phyloP scores from a whole-genome alignment of 306 rosid genomes.

The Casuarina glauca region DNA sequence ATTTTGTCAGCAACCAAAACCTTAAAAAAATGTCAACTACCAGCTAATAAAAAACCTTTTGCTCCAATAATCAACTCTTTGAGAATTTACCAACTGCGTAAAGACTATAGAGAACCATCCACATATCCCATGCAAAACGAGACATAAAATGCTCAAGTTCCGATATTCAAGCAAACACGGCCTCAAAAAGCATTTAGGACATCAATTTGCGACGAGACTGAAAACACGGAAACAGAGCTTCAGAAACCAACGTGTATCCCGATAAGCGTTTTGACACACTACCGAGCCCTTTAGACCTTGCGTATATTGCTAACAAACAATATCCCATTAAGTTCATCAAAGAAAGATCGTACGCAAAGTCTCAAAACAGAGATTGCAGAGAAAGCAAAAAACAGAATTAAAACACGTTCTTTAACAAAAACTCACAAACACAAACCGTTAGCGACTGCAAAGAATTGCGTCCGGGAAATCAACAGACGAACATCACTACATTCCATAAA shows the following conservation, averaged over 20 bases:
- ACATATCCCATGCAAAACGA: not conserved
- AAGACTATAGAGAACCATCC: not conserved
- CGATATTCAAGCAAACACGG: not conserved
- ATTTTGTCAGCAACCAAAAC: not conserved
- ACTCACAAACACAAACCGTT: not conserved
- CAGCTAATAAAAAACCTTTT: not conserved
- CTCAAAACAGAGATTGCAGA: too few species aligned
- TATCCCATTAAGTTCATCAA: too few species aligned
- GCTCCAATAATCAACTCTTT: not conserved
- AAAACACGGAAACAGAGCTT: too few species aligned
- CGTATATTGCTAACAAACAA: too few species aligned
- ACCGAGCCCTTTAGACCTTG: too few species aligned
- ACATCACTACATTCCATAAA: not conserved
- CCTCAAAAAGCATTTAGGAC: not conserved
- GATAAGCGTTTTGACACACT: too few species aligned
- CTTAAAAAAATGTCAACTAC: not conserved
- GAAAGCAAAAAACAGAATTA: not conserved
- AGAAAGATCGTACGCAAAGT: too few species aligned
- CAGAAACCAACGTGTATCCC: too few species aligned
- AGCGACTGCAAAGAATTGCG: not conserved
- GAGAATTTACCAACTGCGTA: not conserved
- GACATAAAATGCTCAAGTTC: not conserved
- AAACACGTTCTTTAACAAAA: not conserved
- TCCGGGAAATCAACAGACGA: too few species aligned
- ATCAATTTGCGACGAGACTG: too few species aligned